Percentiles rank a stretch among this genome's conserved stretches.
Conservation (phyloP, 129 eudicot genomes). For the Glebionis coronaria region DNA sequence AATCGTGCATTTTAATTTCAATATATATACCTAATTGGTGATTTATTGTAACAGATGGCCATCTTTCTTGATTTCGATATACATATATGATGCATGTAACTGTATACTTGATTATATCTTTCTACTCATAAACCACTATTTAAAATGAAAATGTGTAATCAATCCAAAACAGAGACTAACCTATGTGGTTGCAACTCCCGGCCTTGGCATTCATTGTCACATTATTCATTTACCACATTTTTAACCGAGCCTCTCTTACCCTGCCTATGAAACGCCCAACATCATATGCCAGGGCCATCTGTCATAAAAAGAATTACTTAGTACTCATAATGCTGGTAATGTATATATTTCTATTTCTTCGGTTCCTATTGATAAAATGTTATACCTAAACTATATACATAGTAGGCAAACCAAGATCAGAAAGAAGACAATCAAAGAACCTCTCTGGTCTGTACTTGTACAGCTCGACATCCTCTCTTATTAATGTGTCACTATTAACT, state of each 20-base stretch:
- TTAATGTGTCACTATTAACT: slow-evolving; percentile 61
- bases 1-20: no score
- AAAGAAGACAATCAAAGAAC: slow-evolving; percentile 40
- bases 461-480: slow-evolving; percentile 37
- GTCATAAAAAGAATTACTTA: neutral
- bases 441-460: slow-evolving; percentile 44
- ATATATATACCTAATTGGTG: no score
- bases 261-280: slow-evolving; percentile 38
- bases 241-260: slow-evolving; percentile 57
- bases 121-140: no score
- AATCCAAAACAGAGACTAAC: no score
- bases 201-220: slow-evolving; percentile 56
- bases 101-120: no score
- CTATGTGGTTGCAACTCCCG: slow-evolving; percentile 38
- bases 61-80: no score
- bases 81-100: no score
- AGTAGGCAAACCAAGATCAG: slow-evolving; percentile 40
- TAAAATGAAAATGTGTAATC: no score
- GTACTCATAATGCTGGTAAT: no score
- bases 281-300: slow-evolving; percentile 66
- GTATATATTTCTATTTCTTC: no score
- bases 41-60: no score
- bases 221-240: slow-evolving; percentile 34
- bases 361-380: no score
- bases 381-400: slow-evolving; percentile 58